A percentile compares a stretch with the other conserved stretches of the same genome.
Conservation (phyloP, 176 grass and related monocot species). For the Pontederia crassipes region DNA sequence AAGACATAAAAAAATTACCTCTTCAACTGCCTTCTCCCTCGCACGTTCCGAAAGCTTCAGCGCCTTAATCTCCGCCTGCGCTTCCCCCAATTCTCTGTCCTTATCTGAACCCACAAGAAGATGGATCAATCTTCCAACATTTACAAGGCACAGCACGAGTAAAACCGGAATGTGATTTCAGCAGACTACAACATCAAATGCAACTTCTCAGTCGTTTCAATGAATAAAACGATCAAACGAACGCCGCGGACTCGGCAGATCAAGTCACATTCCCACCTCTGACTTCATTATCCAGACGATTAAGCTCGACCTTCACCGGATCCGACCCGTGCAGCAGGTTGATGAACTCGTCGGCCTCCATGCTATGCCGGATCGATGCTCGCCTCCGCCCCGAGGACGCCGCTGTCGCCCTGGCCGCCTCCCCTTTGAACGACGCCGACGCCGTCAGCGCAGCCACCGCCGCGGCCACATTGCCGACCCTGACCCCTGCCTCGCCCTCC, state of each 20-base stretch:
- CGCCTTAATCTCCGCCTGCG: constrained; percentile 19
- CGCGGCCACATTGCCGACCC: neutral
- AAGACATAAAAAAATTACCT: neutral
- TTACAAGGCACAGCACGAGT: neutral
- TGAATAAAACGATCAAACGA: neutral
- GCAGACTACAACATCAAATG: no score
- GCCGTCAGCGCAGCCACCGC: neutral
- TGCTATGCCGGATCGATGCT: constrained; percentile 30
- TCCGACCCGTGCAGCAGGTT: constrained; percentile 89
- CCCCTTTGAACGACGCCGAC: neutral
- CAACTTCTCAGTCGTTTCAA: neutral
- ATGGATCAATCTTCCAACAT: neutral
- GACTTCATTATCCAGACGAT: constrained; percentile 88
- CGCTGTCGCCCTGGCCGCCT: neutral
- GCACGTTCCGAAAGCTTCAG: constrained; percentile 19
- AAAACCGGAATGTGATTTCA: no score
- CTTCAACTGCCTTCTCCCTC: constrained; percentile 19
- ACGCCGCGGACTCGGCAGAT: neutral
- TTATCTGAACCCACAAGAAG: constrained; percentile 9
- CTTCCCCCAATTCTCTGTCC: constrained; percentile 16
- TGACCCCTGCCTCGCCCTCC: neutral
- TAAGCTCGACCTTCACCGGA: constrained; percentile 98
- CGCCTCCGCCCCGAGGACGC: constrained; percentile 31
- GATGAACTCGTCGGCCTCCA: constrained; percentile 78
- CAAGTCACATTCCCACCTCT: constrained; percentile 60